Evolutionary conservation across 768 basidiomycete genomes (phyloP).

Genomic region (Tylopilus subfusipes): DNA sequence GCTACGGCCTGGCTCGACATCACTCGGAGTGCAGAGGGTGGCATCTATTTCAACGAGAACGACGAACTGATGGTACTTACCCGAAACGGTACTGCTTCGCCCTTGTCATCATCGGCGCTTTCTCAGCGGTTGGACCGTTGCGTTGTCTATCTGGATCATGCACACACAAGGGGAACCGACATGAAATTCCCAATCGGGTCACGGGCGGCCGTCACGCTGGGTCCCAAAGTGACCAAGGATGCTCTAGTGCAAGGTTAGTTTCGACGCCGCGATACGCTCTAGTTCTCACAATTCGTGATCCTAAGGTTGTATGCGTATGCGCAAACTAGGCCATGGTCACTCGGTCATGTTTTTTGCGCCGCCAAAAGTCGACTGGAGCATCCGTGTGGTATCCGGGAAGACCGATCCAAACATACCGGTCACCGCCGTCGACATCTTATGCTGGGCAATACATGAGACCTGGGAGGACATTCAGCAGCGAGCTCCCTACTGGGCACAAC

Average conservation of each 20-base stretch:
- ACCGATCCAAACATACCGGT: neutral
- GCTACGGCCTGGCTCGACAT: constrained; percentile 39
- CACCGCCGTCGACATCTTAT: constrained; percentile 29
- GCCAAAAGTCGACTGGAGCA: constrained; percentile 34
- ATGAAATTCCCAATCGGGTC: constrained; percentile 29
- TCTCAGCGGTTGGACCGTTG: constrained; percentile 27
- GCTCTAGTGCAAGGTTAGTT: constrained; percentile 31
- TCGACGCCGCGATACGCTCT: rapidly evolving
- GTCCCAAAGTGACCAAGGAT: constrained; percentile 37
- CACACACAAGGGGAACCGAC: too few relatives aligned
- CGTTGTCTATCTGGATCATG: constrained; percentile 35
- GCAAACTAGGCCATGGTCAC: constrained; percentile 43
- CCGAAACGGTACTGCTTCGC: constrained; percentile 16
- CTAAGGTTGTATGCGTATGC: constrained; percentile 51
- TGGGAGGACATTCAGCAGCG: neutral
- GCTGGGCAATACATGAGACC: too few relatives aligned
- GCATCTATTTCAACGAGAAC: constrained; percentile 24
- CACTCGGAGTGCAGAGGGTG: constrained; percentile 8
- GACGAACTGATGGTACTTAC: constrained; percentile 31
- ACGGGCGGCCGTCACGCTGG: too few relatives aligned
- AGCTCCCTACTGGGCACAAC: constrained; percentile 10
- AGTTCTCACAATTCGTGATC: neutral
- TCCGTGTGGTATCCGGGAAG: constrained; percentile 27
- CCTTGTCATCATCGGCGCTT: constrained; percentile 28
- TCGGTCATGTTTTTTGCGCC: constrained; percentile 45